phyloP scores from a whole-genome alignment of 306 rosid genomes.

The Trichosanthes truncata region DNA sequence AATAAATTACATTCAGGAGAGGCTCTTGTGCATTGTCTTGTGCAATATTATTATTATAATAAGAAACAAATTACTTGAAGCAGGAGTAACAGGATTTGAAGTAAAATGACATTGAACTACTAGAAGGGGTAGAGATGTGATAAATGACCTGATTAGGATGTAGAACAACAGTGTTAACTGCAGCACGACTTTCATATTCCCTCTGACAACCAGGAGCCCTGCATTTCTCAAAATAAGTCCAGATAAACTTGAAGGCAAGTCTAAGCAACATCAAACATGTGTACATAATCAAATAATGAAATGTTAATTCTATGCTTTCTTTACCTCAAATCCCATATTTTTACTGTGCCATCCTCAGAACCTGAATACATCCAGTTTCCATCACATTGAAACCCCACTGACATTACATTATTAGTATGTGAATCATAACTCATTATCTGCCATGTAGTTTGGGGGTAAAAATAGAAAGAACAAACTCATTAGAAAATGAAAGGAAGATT shows the following conservation, averaged over 20 bases:
- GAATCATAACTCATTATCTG: conserved; percentile 96
- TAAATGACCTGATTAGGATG: conserved; percentile 86
- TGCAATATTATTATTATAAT: not conserved
- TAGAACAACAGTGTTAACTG: conserved; percentile 93
- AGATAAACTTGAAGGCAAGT: not conserved
- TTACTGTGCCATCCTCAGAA: conserved; percentile 98
- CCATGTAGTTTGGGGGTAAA: conserved; percentile 9
- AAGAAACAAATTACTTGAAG: not conserved
- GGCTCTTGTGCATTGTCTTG: not conserved
- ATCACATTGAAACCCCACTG: conserved; percentile 98
- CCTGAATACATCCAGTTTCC: conserved; percentile 99
- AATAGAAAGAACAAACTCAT: conserved; percentile 6
- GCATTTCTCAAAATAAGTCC: conserved; percentile 16
- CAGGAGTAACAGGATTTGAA: not conserved
- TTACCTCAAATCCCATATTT: conserved; percentile 98
- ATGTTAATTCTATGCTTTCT: not conserved
- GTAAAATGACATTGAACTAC: not conserved
- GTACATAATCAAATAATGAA: not conserved
- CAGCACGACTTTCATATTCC: conserved; percentile 98
- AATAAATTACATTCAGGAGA: not conserved
- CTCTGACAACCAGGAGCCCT: conserved; percentile 99
- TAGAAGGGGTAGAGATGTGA: conserved; percentile 2
- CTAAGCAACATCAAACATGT: not conserved
- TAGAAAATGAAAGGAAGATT: not conserved
- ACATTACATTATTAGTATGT: conserved; percentile 92